Evolutionary conservation across 352 stramenopile genomes (phyloP).

Genomic region (Phytophthora pluvialis): DNA sequence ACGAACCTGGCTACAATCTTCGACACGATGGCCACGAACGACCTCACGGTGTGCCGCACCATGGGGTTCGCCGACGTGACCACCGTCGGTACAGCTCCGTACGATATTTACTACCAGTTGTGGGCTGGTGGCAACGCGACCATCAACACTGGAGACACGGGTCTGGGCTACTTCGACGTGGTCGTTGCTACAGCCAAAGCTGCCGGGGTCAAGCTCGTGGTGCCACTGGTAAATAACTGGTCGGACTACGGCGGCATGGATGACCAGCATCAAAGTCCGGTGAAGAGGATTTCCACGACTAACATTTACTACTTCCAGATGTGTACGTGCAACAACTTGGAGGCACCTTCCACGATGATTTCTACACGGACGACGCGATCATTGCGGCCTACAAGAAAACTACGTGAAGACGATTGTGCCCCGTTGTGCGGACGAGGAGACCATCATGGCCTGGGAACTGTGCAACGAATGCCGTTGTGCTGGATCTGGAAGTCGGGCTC

Average conservation of each 20-base stretch:
- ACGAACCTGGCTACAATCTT: conserved; percentile 34
- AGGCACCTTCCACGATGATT: conserved; percentile 41
- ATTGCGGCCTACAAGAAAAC: conserved; percentile 42
- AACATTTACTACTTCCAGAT: no score
- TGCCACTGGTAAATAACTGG: conserved; percentile 46
- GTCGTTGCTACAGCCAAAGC: conserved; percentile 39
- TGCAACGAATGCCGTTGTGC: conserved; percentile 40
- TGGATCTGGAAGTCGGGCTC: conserved; percentile 34
- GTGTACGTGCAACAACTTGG: conserved; percentile 24
- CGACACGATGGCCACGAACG: conserved; percentile 34
- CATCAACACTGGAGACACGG: conserved; percentile 33
- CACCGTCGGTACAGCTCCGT: conserved; percentile 18
- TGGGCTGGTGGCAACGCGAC: conserved; percentile 33
- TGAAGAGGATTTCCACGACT: no score
- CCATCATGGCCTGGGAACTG: conserved; percentile 40
- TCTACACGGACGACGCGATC: conserved; percentile 40
- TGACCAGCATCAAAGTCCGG: conserved; percentile 4
- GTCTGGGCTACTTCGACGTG: conserved; percentile 38
- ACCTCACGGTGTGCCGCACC: conserved; percentile 38
- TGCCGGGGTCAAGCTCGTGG: conserved; percentile 41
- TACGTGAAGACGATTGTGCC: conserved; percentile 33
- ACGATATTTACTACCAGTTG: conserved; percentile 41
- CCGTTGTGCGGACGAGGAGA: conserved; percentile 31
- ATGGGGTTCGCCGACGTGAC: conserved; percentile 36
- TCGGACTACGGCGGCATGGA: conserved; percentile 42